Conservation (phyloP, 164 flowering plant species). For the Stephania yunnanensis region DNA sequence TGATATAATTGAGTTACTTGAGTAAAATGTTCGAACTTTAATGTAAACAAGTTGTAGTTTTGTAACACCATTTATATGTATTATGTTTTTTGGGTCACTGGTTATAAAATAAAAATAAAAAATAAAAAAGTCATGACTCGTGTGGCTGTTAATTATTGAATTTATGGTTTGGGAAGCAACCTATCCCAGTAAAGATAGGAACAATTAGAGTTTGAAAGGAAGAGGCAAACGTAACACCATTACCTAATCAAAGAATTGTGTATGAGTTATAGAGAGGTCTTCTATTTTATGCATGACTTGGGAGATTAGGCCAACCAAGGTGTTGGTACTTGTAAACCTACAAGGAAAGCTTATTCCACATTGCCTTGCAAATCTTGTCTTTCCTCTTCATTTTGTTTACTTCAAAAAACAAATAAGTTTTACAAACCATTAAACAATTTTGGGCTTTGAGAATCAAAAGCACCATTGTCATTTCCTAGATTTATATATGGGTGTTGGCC, state of each 20-base stretch:
- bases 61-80: too few relatives aligned
- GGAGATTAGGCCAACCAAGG: not conserved
- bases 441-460: not conserved
- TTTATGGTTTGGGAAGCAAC: not conserved
- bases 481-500: not conserved
- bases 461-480: not conserved
- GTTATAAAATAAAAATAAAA: too few relatives aligned
- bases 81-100: too few relatives aligned
- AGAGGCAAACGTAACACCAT: slow-evolving; percentile 3
- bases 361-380: not conserved
- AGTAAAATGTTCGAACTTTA: too few relatives aligned
- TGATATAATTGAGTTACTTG: too few relatives aligned
- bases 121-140: too few relatives aligned
- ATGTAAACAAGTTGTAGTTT: too few relatives aligned
- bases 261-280: not conserved
- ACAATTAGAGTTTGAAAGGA: slow-evolving; percentile 9
- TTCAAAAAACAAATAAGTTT: not conserved
- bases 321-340: slow-evolving; percentile 5
- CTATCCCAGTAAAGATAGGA: not conserved
- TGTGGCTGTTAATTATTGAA: not conserved
- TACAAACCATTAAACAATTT: too few relatives aligned
- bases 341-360: slow-evolving; percentile 1
- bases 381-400: slow-evolving; percentile 6
- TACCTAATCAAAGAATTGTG: not conserved
- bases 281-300: not conserved